Evolutionary conservation across 805 yeast genomes (phyloP), one percentile per base, ranked within the genome.

Genomic region (Candida suzukii): DNA sequence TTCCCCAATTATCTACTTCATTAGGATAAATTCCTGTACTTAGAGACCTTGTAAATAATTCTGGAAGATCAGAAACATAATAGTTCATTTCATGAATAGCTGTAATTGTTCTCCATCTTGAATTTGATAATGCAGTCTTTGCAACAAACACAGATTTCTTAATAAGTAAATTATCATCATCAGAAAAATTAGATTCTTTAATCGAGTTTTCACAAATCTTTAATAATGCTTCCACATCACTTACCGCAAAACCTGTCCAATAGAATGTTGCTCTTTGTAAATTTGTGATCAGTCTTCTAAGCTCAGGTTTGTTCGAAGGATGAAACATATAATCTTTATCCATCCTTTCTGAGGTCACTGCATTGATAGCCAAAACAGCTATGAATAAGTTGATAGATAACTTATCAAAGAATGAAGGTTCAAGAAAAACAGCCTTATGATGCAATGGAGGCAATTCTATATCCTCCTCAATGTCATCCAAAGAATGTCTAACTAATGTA

Each of bases 281-380:
- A 51, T 82, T 82, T 4, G 74, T 70, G 12, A 82, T 71, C 47
- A 82, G 64, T 38, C 80, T 57, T 44, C 80, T 61, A 30, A 82
- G 56, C 46, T 78, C 80, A 17, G 56, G 56, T 33, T 76, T 63
- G 49, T 80, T 80, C 0, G 71, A 57, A 0, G 78, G 73, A 63
- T 81, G 81, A 52, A 82, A 82, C 86, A 82, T 79, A 56, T 78
- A 82, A 56, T 82, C 88, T 20, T 70, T 66, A 47, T 75, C 90
- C 4, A 66, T 69, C 38, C 88, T 59, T 52, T 81, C 87, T 0
- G 88, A 80, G 5, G 87, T 76, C 3, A 82, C 83, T 0, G 88
- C 86, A 63, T 82, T 82, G 3, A 79, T 77, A 1, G 87, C 85
- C 35, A 82, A 61, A 1, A 81, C 85, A 0, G 86, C 76, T 8